phyloP scores from a whole-genome alignment of 2,329 filamentous ascomycete genomes.

The Curvularia spicifera region DNA sequence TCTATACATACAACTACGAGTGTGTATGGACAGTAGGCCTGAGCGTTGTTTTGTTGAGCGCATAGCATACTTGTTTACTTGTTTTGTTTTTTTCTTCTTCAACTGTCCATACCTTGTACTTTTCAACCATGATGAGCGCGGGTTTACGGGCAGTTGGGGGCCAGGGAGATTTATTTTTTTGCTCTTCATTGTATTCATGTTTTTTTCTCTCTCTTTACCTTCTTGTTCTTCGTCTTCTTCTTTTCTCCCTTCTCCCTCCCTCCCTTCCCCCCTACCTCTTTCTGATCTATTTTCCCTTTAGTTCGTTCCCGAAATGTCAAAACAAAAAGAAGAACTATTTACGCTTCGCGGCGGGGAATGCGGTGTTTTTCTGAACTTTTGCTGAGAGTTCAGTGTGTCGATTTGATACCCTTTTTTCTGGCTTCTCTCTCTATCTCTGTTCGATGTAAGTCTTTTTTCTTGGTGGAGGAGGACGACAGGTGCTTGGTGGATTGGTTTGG shows the following conservation, averaged over 20 bases:
- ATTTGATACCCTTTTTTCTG: not conserved
- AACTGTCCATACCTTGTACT: not conserved
- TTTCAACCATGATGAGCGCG: slow-evolving; percentile 3
- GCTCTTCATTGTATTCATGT: not conserved
- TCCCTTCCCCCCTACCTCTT: too few relatives aligned
- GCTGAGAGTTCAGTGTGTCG: not conserved
- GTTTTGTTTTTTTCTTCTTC: not conserved
- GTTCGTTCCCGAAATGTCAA: not conserved
- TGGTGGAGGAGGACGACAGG: too few relatives aligned
- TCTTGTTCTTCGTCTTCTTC: not conserved
- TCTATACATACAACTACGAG: not conserved
- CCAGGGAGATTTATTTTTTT: not conserved
- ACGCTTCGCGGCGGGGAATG: slow-evolving; percentile 12
- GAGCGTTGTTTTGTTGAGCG: slow-evolving; percentile 27
- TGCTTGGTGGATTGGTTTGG: not conserved
- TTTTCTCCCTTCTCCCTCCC: too few relatives aligned
- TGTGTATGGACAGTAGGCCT: not conserved
- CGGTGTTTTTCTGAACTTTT: not conserved
- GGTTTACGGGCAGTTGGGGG: too few relatives aligned
- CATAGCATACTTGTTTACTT: slow-evolving; percentile 17
- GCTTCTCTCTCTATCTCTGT: not conserved
- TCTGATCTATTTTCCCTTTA: too few relatives aligned
- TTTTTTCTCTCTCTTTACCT: not conserved
- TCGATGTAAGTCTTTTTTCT: not conserved
- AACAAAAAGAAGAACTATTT: slow-evolving; percentile 3